Conservation (phyloP, 306 rosid species). For the Citrullus amarus region DNA sequence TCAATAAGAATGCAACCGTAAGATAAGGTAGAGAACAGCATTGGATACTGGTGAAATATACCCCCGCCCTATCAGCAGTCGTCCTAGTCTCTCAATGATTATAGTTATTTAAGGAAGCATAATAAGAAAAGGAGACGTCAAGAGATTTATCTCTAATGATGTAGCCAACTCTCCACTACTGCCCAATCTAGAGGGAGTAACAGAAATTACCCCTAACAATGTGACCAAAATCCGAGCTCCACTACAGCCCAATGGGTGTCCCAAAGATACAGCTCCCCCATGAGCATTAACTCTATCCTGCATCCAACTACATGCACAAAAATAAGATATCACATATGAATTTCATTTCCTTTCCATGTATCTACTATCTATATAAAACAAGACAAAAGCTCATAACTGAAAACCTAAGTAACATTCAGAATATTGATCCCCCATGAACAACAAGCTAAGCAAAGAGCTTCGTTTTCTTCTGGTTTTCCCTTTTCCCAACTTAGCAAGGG, state of each 20-base stretch:
- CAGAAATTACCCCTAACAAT: constrained; percentile 61
- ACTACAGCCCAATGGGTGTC: constrained; percentile 93
- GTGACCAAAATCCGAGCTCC: constrained; percentile 95
- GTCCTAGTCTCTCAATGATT: background rate
- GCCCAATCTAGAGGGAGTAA: background rate
- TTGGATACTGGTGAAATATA: background rate
- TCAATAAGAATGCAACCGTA: constrained; percentile 9
- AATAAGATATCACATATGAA: background rate
- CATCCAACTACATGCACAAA: constrained; percentile 10
- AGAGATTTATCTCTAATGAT: background rate
- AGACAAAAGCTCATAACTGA: background rate
- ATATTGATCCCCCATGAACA: background rate
- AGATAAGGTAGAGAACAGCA: background rate
- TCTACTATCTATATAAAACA: background rate
- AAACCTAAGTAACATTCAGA: background rate
- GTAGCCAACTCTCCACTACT: background rate
- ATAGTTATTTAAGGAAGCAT: background rate
- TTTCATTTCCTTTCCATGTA: background rate
- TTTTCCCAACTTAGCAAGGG: background rate
- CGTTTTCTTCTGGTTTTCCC: background rate
- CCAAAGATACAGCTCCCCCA: constrained; percentile 93
- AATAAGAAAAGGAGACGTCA: background rate
- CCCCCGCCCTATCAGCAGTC: background rate
- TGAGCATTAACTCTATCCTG: constrained; percentile 71
- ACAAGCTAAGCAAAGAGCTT: background rate